Base-by-base conservation (phyloP, 768 basidiomycete species). In the Macrocybe gigantea region DNA sequence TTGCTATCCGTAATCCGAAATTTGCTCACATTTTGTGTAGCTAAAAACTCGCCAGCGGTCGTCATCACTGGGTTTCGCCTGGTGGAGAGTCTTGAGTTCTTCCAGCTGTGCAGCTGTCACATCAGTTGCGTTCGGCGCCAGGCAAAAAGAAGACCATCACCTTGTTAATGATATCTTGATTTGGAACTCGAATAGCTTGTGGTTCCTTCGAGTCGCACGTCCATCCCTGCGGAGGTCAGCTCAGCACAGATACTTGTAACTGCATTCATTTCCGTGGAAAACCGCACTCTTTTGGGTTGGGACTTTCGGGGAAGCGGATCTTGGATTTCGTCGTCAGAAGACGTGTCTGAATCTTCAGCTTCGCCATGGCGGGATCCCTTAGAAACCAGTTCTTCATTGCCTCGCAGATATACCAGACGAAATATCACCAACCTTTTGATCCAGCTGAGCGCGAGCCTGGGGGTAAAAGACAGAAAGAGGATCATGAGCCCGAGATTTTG, bases 131-230 rank as follows among this genome's bases (percentile, higher is more conserved):
- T 15, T 30, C 30, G 6, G n/a, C 31, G 10, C n/a, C 15, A 29
- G 32, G 5, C 35, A 7, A 6, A 38, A 41, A 49, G 43, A n/a
- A 9, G 31, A 36, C 12, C 41, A 10, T 14, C 52, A 80, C 88
- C 73, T 87, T 88, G 57, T 84, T 82, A 32, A 88, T 73, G 41
- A 92, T 75, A 55, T 83, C 78, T 60, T 89, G 83, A 57, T 92
- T 92, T 3, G 70, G 69, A 49, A 79, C 81, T 4, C 58, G 57
- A 1, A 46, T 56, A 10, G 50, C 55, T 48, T 57, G 62, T 1
- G 49, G 56, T 29, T 68, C 67, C 53, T 74, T 77, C 11, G 65
- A 64, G 52, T 90, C 85, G 58, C 84, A 86, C 10, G 78, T 66
- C 64, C 79, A 90, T n/a, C 79, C 79, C 83, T 88, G 35, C 35